Percentiles rank a stretch among this genome's conserved stretches.
Evolutionary conservation across 1,284 basidiomycete species (phyloP).

Genomic region (Naganishia sp.): DNA sequence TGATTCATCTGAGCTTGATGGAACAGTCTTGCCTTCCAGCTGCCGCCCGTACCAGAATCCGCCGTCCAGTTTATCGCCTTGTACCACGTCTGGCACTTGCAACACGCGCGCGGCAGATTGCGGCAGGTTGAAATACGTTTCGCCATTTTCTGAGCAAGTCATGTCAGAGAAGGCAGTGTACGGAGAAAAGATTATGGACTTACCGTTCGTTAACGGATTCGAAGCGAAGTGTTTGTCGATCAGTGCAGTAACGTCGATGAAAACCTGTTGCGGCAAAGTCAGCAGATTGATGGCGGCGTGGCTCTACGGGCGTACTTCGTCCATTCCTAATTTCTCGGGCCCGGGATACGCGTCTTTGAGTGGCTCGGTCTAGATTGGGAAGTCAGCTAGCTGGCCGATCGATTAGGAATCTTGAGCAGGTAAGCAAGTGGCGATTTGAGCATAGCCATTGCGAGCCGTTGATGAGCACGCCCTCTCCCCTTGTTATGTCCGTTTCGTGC

Average conservation of each 20-base stretch:
- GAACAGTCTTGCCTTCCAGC: neutral
- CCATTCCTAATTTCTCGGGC: constrained; percentile 54
- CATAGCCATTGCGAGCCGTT: too few species aligned
- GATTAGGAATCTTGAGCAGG: neutral
- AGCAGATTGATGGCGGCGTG: neutral
- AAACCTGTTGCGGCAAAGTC: constrained; percentile 35
- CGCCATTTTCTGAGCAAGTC: constrained; percentile 4
- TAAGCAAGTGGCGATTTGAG: too few species aligned
- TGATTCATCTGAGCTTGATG: neutral
- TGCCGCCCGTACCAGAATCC: constrained; percentile 12
- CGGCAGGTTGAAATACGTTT: constrained; percentile 19
- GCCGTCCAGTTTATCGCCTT: neutral
- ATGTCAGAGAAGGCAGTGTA: neutral
- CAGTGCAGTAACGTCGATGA: constrained; percentile 50
- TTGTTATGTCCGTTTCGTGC: neutral
- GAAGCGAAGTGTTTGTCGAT: constrained; percentile 41
- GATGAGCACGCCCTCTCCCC: too few species aligned
- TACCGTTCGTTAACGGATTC: constrained; percentile 11
- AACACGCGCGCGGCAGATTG: neutral
- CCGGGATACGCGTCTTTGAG: neutral
- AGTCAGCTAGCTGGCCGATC: neutral
- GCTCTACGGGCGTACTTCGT: constrained; percentile 40
- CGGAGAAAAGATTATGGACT: neutral
- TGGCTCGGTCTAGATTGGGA: neutral
- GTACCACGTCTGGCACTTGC: neutral